phyloP scores from a whole-genome alignment of 768 basidiomycete genomes.

The Hypsizygus marmoreus region DNA sequence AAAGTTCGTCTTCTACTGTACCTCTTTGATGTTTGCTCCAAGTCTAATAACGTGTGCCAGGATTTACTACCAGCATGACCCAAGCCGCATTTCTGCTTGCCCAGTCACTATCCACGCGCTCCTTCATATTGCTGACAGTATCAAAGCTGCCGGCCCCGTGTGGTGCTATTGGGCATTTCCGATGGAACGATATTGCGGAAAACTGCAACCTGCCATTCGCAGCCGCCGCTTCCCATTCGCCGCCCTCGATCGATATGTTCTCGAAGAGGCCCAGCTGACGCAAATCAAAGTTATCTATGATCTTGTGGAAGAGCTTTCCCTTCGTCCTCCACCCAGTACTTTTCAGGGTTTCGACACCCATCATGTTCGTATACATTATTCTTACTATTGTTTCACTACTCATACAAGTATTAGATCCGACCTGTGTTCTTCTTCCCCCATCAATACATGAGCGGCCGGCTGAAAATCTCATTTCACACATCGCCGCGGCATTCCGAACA shows the following conservation, averaged over 20 bases:
- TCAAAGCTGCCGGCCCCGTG: constrained; percentile 33
- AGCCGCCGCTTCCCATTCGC: constrained; percentile 25
- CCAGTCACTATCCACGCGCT: constrained; percentile 34
- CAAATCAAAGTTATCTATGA: constrained; percentile 19
- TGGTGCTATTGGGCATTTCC: constrained; percentile 42
- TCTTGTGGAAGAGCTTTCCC: constrained; percentile 4
- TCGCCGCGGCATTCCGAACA: constrained; percentile 13
- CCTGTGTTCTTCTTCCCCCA: constrained; percentile 29
- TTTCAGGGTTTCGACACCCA: background rate
- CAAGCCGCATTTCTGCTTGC: constrained; percentile 1
- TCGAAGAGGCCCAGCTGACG: constrained; percentile 16
- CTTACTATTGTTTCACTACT: background rate
- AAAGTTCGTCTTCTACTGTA: background rate
- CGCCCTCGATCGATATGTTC: constrained; percentile 11
- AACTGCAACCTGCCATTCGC: constrained; percentile 24
- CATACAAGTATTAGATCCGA: constrained; percentile 21
- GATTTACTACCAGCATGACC: background rate
- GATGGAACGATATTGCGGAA: constrained; percentile 38
- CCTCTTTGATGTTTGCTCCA: background rate
- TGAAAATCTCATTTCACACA: constrained; percentile 12
- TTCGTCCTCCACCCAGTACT: background rate
- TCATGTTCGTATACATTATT: constrained; percentile 1
- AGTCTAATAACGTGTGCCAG: background rate
- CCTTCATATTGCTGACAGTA: constrained; percentile 36
- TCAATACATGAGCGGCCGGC: constrained; percentile 1